Conservation (phyloP, 2,329 filamentous ascomycete species). For the Rhinocladiella mackenziei region DNA sequence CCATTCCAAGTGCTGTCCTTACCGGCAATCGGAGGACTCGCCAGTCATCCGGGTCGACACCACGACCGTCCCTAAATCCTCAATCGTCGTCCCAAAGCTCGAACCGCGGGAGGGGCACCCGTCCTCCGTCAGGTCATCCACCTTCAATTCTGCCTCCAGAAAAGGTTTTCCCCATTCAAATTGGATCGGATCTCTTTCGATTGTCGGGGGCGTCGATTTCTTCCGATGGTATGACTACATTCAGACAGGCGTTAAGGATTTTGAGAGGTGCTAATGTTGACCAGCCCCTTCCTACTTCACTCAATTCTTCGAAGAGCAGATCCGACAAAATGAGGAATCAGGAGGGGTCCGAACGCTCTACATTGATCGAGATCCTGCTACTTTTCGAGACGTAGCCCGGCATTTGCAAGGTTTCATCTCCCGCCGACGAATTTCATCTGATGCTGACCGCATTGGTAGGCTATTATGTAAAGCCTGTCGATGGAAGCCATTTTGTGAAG, state of each 20-base stretch:
- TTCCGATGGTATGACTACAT: conserved; percentile 60
- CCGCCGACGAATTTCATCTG: too few relatives aligned
- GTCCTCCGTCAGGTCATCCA: conserved; percentile 25
- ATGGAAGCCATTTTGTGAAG: conserved; percentile 84
- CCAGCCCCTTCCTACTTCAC: conserved; percentile 94
- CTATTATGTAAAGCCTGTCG: conserved; percentile 77
- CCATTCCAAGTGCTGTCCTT: conserved; percentile 1
- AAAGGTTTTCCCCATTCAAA: conserved; percentile 67
- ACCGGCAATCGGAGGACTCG: conserved; percentile 14
- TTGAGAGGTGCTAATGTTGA: background rate
- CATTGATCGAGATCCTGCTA: conserved; percentile 87
- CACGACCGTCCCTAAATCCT: conserved; percentile 11
- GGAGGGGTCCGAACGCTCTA: conserved; percentile 74
- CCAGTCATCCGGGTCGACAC: conserved; percentile 16
- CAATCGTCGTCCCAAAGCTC: conserved; percentile 18
- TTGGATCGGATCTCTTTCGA: conserved; percentile 65
- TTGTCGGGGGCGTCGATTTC: conserved; percentile 66
- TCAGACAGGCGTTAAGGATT: background rate
- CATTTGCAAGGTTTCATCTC: conserved; percentile 68
- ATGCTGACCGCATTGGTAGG: conserved; percentile 51
- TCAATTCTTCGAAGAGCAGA: conserved; percentile 82
- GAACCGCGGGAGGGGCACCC: conserved; percentile 15
- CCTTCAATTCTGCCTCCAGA: conserved; percentile 47
- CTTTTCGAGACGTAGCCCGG: conserved; percentile 82
- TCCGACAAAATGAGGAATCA: conserved; percentile 60